phyloP scores from a whole-genome alignment of 495 filamentous ascomycete species.

The Venustampulla echinocandica region DNA sequence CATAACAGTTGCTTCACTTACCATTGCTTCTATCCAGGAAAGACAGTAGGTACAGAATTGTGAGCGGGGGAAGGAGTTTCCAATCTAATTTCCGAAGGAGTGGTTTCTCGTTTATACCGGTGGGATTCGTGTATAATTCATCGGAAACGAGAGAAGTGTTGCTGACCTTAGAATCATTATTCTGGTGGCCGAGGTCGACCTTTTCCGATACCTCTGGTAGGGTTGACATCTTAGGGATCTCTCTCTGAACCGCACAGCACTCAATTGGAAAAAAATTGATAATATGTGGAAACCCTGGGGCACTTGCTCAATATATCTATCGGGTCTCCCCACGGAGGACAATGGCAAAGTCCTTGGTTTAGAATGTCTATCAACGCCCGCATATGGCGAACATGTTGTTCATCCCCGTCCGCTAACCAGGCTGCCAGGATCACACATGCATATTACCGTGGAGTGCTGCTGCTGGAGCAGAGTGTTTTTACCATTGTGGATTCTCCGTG shows the following conservation, averaged over 20 bases:
- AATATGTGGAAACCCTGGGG: too few species aligned
- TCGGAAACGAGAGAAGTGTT: slow-evolving; percentile 14
- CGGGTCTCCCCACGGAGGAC: too few species aligned
- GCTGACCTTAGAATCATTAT: slow-evolving; percentile 8
- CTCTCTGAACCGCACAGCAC: not conserved
- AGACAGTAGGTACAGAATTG: slow-evolving; percentile 61
- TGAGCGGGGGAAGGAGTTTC: slow-evolving; percentile 56
- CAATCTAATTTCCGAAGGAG: slow-evolving; percentile 59
- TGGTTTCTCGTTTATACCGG: slow-evolving; percentile 47
- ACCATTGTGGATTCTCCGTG: too few species aligned
- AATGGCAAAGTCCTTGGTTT: too few species aligned
- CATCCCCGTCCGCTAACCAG: too few species aligned
- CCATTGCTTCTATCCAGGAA: slow-evolving; percentile 72
- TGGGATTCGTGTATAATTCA: slow-evolving; percentile 20
- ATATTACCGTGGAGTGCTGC: too few species aligned
- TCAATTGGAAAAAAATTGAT: not conserved
- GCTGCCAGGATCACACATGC: too few species aligned
- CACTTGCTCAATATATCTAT: too few species aligned
- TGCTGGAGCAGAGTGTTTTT: too few species aligned
- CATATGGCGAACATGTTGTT: too few species aligned
- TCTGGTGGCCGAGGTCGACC: not conserved
- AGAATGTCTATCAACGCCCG: too few species aligned
- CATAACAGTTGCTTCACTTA: slow-evolving; percentile 22
- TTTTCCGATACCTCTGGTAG: slow-evolving; percentile 6
- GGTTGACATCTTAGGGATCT: not conserved